These are phyloP conservation scores for Ambrosia trifida DNA, from an alignment of 129 eudicot species.

Conservation along the genomic window DNA sequence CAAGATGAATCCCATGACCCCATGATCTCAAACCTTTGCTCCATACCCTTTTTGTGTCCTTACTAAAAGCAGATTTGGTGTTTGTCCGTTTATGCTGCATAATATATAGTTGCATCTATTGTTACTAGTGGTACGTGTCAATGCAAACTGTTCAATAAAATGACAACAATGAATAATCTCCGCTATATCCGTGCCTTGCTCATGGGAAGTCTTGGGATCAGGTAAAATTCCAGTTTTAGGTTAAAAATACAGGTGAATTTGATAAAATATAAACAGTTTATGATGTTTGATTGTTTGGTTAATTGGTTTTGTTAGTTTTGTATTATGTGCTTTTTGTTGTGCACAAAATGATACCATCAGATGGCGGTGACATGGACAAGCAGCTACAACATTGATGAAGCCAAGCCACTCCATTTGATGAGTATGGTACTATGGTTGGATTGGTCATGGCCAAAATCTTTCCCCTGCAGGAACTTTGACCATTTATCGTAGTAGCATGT, in stretches of 20 bases:
- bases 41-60: slow-evolving; percentile 26
- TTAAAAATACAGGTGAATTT: background rate
- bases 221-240: slow-evolving; percentile 36
- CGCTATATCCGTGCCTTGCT: slow-evolving; percentile 83
- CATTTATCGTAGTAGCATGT: slow-evolving; percentile 57
- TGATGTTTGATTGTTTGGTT: background rate
- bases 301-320: background rate
- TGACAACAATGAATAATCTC: slow-evolving; percentile 24
- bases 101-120: slow-evolving; percentile 14
- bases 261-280: background rate
- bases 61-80: slow-evolving; percentile 21
- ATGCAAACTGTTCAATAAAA: slow-evolving; percentile 2
- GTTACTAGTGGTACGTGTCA: background rate
- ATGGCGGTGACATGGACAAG: slow-evolving; percentile 89
- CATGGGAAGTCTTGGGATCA: slow-evolving; percentile 71
- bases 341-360: slow-evolving; percentile 37
- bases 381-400: slow-evolving; percentile 74
- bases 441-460: slow-evolving; percentile 32
- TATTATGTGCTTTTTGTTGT: slow-evolving; percentile 2
- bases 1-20: slow-evolving; percentile 8
- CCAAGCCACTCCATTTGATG: slow-evolving; percentile 74
- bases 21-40: background rate
- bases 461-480: slow-evolving; percentile 80
- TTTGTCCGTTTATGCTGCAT: slow-evolving; percentile 8
- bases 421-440: slow-evolving; percentile 75